Conservation (phyloP, 148 eudicot genomes). For the Rhododendron mucronatum region DNA sequence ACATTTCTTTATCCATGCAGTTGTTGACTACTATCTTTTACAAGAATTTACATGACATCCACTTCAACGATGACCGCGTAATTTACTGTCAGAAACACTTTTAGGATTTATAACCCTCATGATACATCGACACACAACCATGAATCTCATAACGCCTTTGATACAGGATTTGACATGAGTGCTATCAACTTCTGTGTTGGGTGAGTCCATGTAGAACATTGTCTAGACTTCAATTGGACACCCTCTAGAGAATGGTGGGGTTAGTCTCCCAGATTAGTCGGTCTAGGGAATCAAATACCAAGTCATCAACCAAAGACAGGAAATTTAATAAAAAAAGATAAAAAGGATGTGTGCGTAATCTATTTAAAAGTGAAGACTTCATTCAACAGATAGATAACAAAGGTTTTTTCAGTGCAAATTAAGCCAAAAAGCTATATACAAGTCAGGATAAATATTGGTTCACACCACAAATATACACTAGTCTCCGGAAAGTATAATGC, state of each 20-base stretch:
- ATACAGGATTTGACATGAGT: neutral
- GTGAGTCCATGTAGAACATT: neutral
- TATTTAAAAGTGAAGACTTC: neutral
- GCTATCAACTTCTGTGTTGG: neutral
- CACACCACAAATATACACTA: neutral
- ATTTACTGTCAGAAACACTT: no score
- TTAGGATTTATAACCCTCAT: no score
- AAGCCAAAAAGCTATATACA: slow-evolving; percentile 18
- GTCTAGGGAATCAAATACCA: neutral
- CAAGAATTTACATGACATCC: neutral
- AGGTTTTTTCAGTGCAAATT: slow-evolving; percentile 3
- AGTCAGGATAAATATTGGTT: neutral
- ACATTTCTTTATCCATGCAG: neutral
- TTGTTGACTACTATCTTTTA: neutral
- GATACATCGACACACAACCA: neutral
- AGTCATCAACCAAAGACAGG: neutral
- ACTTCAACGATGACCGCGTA: neutral
- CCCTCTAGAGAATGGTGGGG: neutral
- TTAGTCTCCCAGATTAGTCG: neutral
- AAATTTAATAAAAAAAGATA: neutral
- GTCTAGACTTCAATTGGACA: neutral
- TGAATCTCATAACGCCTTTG: neutral
- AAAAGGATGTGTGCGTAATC: neutral
- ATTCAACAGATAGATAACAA: neutral
- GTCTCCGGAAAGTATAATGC: neutral